phyloP scores from a whole-genome alignment of 2,329 filamentous ascomycete genomes.

The Verticillium isaacii region DNA sequence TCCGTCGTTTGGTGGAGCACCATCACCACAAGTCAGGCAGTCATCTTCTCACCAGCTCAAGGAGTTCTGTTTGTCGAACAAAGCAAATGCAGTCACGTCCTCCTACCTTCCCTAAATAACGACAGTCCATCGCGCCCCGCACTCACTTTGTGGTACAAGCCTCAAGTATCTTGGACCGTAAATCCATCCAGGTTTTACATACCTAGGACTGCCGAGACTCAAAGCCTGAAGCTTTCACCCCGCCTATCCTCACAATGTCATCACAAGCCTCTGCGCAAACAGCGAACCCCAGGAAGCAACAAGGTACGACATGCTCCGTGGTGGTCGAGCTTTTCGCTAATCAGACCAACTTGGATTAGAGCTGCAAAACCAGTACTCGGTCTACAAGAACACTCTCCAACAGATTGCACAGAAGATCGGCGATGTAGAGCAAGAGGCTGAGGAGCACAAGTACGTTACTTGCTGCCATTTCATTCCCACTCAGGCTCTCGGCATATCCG shows the following conservation, averaged over 20 bases:
- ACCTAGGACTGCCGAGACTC: neutral
- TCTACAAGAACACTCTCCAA: constrained; percentile 75
- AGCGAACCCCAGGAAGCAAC: constrained; percentile 60
- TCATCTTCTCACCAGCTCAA: too few species aligned
- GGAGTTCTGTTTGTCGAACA: too few species aligned
- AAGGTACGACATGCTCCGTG: constrained; percentile 45
- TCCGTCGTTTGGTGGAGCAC: neutral
- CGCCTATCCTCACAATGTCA: constrained; percentile 33
- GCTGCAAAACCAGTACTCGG: constrained; percentile 73
- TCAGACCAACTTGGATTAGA: constrained; percentile 45
- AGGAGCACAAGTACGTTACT: constrained; percentile 87
- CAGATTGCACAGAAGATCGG: constrained; percentile 95
- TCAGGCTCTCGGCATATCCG: neutral
- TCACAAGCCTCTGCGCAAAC: constrained; percentile 40
- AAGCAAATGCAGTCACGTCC: too few species aligned
- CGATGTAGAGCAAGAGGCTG: constrained; percentile 93
- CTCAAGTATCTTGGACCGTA: too few species aligned
- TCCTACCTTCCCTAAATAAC: too few species aligned
- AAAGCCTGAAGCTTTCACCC: neutral
- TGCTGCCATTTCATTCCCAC: constrained; percentile 4
- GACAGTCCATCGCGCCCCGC: too few species aligned
- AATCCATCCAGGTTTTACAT: too few species aligned
- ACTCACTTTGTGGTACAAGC: too few species aligned
- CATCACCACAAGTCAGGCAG: neutral
- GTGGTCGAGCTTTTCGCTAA: neutral